phyloP scores from a whole-genome alignment of 257 asterid species.

The Scutellaria galericulata region DNA sequence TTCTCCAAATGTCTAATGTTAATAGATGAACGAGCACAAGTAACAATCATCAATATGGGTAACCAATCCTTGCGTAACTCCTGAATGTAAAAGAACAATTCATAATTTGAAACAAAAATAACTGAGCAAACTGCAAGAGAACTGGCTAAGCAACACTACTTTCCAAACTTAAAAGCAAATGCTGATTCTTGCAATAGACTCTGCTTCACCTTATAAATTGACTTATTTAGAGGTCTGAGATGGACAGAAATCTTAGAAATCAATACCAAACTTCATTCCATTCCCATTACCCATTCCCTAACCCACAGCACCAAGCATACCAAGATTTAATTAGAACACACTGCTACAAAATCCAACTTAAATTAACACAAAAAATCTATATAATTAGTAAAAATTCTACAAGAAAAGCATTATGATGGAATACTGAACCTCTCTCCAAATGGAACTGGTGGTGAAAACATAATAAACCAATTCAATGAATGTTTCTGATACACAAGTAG shows the following conservation, averaged over 20 bases:
- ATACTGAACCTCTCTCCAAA: no score
- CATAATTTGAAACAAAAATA: not conserved
- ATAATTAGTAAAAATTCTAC: no score
- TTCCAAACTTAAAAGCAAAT: conserved; percentile 24
- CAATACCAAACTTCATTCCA: not conserved
- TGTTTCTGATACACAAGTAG: no score
- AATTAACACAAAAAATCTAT: no score
- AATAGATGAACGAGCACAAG: conserved; percentile 97
- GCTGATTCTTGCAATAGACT: conserved; percentile 7
- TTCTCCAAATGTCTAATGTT: conserved; percentile 96
- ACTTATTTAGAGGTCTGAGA: not conserved
- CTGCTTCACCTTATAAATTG: not conserved
- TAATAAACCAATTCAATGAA: no score
- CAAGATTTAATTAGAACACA: no score
- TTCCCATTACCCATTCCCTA: no score
- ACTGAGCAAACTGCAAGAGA: conserved; percentile 8
- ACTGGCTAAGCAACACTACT: conserved; percentile 28
- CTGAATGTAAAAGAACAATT: conserved; percentile 49
- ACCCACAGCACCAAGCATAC: no score
- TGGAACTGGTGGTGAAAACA: no score
- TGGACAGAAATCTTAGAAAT: conserved; percentile 4
- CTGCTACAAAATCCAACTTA: no score
- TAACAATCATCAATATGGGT: conserved; percentile 88
- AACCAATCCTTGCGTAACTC: conserved; percentile 94
- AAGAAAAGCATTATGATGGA: no score